These are phyloP conservation scores for Magnolia officinalis DNA, from an alignment of 164 flowering plant species.

Conservation along the genomic window DNA sequence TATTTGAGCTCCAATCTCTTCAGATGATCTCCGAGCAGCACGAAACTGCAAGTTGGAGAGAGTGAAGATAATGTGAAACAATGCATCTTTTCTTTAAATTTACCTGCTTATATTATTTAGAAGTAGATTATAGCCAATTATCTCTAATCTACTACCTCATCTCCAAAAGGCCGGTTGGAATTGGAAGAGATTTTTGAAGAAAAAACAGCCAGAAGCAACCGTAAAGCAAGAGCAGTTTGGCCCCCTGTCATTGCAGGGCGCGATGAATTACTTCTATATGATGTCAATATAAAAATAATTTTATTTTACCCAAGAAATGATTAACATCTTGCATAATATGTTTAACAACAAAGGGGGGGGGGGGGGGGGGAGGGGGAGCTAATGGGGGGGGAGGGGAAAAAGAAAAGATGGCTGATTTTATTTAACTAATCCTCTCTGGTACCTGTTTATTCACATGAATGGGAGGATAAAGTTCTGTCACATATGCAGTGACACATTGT, in stretches of 20 bases:
- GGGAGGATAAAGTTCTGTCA: background rate
- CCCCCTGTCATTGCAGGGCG: constrained; percentile 50
- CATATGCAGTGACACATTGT: background rate
- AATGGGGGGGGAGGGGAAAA: too few species aligned
- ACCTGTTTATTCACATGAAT: too few species aligned
- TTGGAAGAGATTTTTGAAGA: constrained; percentile 84
- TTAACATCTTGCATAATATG: background rate
- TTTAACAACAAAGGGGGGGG: too few species aligned
- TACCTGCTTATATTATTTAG: background rate
- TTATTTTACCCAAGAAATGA: background rate
- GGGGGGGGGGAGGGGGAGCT: too few species aligned
- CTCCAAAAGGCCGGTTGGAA: constrained; percentile 79
- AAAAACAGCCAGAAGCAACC: constrained; percentile 73
- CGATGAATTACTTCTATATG: background rate
- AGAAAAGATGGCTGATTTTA: too few species aligned
- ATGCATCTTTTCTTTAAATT: background rate
- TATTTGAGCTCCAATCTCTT: constrained; percentile 85
- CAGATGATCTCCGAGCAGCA: constrained; percentile 78
- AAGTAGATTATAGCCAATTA: background rate
- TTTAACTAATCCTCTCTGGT: too few species aligned
- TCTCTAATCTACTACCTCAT: constrained; percentile 53
- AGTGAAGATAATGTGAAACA: background rate
- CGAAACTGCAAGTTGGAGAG: constrained; percentile 56
- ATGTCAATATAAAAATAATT: background rate
- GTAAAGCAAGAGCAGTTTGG: constrained; percentile 83